Conservation (phyloP, 495 filamentous ascomycete genomes). For the Aspergillus campestris region DNA sequence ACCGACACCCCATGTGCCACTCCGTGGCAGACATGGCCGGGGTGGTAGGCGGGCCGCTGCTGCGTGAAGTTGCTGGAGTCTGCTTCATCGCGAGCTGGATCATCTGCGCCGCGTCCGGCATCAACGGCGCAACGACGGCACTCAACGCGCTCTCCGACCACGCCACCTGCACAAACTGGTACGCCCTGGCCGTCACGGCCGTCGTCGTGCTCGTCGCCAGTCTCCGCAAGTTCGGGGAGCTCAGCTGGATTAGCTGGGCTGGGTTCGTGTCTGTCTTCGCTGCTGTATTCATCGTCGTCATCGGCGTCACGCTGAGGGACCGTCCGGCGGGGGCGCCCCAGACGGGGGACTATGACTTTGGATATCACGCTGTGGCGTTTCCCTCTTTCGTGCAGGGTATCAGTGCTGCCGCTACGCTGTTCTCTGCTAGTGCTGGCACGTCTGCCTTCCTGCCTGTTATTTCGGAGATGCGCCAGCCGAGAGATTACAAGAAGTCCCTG, state of each 20-base stretch:
- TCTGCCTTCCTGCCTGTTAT: conserved; percentile 64
- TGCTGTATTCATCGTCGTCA: conserved; percentile 41
- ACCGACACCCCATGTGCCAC: conserved; percentile 26
- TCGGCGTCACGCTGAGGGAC: conserved; percentile 31
- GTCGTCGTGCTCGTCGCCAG: conserved; percentile 47
- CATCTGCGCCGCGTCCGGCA: conserved; percentile 37
- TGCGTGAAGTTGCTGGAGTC: conserved; percentile 27
- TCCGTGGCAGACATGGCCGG: conserved; percentile 58
- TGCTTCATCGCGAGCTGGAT: conserved; percentile 38
- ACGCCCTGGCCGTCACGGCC: conserved; percentile 40
- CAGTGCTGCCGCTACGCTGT: conserved; percentile 26
- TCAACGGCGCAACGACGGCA: conserved; percentile 38
- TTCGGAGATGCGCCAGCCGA: conserved; percentile 60
- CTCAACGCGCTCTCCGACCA: conserved; percentile 41
- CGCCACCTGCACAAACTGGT: conserved; percentile 37
- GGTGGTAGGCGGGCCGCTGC: conserved; percentile 51
- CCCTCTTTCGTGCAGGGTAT: conserved; percentile 26
- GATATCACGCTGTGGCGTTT: conserved; percentile 27
- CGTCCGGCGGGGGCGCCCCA: conserved; percentile 28
- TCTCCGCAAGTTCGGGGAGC: conserved; percentile 26
- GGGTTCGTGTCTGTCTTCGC: conserved; percentile 34
- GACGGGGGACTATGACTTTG: conserved; percentile 30
- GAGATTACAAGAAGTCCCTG: conserved; percentile 54
- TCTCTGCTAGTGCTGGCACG: conserved; percentile 43
- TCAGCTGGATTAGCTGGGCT: conserved; percentile 34